These are phyloP conservation scores for Allantophomopsis lycopodina DNA, from an alignment of 2,329 filamentous ascomycete species.

Conservation along the genomic window DNA sequence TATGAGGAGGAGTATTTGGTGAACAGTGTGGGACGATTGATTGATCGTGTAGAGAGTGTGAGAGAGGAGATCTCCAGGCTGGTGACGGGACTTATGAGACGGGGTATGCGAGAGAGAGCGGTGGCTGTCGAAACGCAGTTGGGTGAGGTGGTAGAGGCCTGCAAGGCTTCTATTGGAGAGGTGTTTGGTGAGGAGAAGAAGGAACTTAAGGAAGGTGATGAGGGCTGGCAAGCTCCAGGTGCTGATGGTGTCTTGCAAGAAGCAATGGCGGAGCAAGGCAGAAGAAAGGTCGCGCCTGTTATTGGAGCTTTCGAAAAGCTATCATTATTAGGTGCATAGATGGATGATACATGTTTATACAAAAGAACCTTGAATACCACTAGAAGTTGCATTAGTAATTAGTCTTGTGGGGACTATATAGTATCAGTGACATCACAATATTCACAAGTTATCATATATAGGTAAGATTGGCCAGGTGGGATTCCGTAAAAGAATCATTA, in stretches of 20 bases:
- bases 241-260: slow-evolving; percentile 19
- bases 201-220: slow-evolving; percentile 12
- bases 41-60: slow-evolving; percentile 66
- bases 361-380: neutral
- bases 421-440: too few species aligned
- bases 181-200: slow-evolving; percentile 39
- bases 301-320: slow-evolving; percentile 27
- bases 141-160: slow-evolving; percentile 60
- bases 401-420: neutral
- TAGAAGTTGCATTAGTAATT: neutral
- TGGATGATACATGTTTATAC: neutral
- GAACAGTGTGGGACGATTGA: slow-evolving; percentile 69
- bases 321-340: slow-evolving; percentile 20
- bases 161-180: slow-evolving; percentile 50
- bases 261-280: slow-evolving; percentile 14
- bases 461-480: too few species aligned
- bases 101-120: slow-evolving; percentile 81
- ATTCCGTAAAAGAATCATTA: too few species aligned
- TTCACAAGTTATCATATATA: too few species aligned
- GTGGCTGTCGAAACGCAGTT: slow-evolving; percentile 62
- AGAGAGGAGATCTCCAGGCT: slow-evolving; percentile 61
- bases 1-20: slow-evolving; percentile 98
- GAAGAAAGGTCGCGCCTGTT: slow-evolving; percentile 15
- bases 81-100: slow-evolving; percentile 61
- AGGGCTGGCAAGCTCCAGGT: slow-evolving; percentile 15